Conservation (phyloP, 2,329 filamentous ascomycete genomes). For the Alternaria sp. region DNA sequence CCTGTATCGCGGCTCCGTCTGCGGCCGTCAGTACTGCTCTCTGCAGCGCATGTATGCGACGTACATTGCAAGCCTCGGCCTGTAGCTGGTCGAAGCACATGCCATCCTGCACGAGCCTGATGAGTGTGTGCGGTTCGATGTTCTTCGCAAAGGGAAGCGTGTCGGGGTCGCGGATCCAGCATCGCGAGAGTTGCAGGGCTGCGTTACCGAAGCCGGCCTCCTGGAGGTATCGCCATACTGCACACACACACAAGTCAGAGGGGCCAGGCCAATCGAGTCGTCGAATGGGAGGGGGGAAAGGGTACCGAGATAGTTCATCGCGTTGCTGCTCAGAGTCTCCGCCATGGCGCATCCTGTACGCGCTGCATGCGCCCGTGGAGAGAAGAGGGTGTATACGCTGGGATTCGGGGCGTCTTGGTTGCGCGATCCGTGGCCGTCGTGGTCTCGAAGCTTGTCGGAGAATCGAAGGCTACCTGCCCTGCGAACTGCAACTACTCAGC, state of each 20-base stretch:
- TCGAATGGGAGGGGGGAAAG: conserved; percentile 2
- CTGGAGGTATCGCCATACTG: conserved; percentile 68
- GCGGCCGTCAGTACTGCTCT: conserved; percentile 28
- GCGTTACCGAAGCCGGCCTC: conserved; percentile 63
- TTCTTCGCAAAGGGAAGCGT: conserved; percentile 67
- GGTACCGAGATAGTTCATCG: conserved; percentile 69
- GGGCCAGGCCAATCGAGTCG: conserved; percentile 11
- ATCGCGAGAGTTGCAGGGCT: conserved; percentile 67
- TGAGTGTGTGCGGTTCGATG: conserved; percentile 67
- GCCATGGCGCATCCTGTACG: conserved; percentile 53
- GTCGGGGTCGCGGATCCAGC: conserved; percentile 71
- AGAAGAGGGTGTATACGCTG: neutral
- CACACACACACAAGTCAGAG: conserved; percentile 15
- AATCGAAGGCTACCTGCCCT: conserved; percentile 6
- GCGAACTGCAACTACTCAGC: conserved; percentile 4
- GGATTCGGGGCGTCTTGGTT: neutral
- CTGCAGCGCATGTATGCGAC: conserved; percentile 13
- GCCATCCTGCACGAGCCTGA: conserved; percentile 71
- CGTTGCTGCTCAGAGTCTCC: conserved; percentile 63
- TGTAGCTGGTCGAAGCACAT: conserved; percentile 59
- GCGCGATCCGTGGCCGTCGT: conserved; percentile 9
- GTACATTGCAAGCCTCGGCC: conserved; percentile 47
- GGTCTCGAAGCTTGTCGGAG: neutral
- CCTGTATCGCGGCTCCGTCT: conserved; percentile 46
- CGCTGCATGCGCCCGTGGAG: conserved; percentile 16